These are phyloP conservation scores for Boletus coccyginus DNA, from an alignment of 768 basidiomycete species.

Conservation along the genomic window DNA sequence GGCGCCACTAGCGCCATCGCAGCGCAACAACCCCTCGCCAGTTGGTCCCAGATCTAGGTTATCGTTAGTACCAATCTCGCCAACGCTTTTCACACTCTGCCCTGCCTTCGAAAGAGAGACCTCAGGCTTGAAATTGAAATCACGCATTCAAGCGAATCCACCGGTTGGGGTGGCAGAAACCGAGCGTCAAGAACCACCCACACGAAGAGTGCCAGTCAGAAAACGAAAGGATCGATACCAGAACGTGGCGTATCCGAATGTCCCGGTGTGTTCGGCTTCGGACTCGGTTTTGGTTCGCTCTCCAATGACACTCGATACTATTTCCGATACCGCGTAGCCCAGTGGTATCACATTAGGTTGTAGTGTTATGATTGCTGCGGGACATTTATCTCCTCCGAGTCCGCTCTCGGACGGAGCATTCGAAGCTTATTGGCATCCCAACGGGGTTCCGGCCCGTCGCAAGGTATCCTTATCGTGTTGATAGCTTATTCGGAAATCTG, in stretches of 20 bases:
- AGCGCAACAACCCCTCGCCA: conserved; percentile 10
- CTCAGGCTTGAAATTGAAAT: conserved; percentile 3
- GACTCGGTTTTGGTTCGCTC: neutral
- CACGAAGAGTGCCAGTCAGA: neutral
- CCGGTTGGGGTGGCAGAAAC: neutral
- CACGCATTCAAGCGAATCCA: neutral
- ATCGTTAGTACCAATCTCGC: conserved; percentile 6
- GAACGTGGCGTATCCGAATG: neutral
- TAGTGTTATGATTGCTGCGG: neutral
- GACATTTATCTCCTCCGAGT: neutral
- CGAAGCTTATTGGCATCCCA: conserved; percentile 3
- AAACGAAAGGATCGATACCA: neutral
- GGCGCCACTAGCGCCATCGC: neutral
- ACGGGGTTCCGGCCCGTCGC: neutral
- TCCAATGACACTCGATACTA: neutral
- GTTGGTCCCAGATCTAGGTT: conserved; percentile 2
- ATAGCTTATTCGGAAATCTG: neutral
- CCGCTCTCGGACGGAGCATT: conserved; percentile 9
- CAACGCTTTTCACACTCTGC: neutral
- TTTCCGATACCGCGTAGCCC: neutral
- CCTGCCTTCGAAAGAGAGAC: neutral
- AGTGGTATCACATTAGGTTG: neutral
- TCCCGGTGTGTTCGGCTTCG: neutral
- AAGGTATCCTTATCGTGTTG: neutral
- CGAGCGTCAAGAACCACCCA: neutral